Evolutionary conservation across 371 early-diverging fungal genomes (phyloP), one percentile per base, ranked within the genome.

Genomic region (Zancudomyces culisetae): DNA sequence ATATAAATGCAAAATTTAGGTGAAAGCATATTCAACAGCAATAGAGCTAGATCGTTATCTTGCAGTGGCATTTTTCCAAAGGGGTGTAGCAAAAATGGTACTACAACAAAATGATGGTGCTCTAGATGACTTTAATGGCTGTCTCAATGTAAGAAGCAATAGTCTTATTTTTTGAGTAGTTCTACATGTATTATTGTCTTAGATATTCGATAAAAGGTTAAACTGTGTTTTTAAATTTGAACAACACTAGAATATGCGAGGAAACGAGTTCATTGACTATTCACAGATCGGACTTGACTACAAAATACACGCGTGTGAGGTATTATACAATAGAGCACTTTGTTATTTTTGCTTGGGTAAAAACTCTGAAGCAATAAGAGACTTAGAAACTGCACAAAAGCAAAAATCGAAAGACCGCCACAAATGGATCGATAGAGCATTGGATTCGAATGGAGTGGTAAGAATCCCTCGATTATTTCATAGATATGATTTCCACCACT

Each of bases 231-330:
- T 29, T 55, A 39, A 57, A n/a, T n/a, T n/a, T n/a, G 18, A 35
- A 21, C 4, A 18, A 6, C 18, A 27, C 18, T 52, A 83, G 80
- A 78, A 77, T 68, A 68, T 96, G 43, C 80, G 96, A 29, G 86
- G 87, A 35, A 90, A 89, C 65, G 70, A 76, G 57, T 74, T 79
- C 42, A 91, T 94, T 59, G 91, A 96, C 69, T 96, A 96, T 65
- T 80, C 79, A 49, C 95, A 96, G 62, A 70, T 96, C 43, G 95
- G 94, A 2, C 74, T 94, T 35, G 72, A 79, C 46, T 89, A 78
- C 70, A 81, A 83, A 63, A 76, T 94, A 24, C 85, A 81, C 62
- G 67, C 83, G 15, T 88, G 85, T 61, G 87, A 94, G 64, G 81
- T 89, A 24, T 57, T 83, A 48, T 91, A 87, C 69, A 94, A 94